A percentile compares a stretch with the other conserved stretches of the same genome.
These are phyloP conservation scores for Styphnolobium japonicum DNA, from an alignment of 306 rosid species.

Conservation along the genomic window DNA sequence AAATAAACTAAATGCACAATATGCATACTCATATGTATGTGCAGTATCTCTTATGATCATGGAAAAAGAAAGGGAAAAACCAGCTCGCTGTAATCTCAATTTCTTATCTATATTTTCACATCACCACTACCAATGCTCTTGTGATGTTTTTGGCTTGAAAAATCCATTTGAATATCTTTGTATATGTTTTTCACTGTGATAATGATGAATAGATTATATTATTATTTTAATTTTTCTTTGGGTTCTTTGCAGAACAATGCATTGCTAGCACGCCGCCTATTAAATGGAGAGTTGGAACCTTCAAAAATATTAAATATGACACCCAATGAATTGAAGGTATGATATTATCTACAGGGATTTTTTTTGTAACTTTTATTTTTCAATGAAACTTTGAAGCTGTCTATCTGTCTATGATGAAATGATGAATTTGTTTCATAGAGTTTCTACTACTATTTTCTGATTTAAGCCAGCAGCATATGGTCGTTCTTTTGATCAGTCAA, in stretches of 20 bases:
- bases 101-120: not conserved
- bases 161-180: not conserved
- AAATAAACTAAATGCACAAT: not conserved
- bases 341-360: conserved; percentile 12
- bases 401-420: not conserved
- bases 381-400: not conserved
- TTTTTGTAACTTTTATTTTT: not conserved
- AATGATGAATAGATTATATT: not conserved
- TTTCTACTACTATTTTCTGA: not conserved
- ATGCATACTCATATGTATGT: not conserved
- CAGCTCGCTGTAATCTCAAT: not conserved
- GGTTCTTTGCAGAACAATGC: conserved; percentile 54
- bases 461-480: not conserved
- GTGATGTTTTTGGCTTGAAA: not conserved
- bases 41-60: not conserved
- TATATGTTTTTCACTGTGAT: not conserved
- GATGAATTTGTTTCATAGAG: conserved; percentile 8
- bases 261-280: conserved; percentile 61
- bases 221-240: not conserved
- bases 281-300: conserved; percentile 86
- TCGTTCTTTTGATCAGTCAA: not conserved
- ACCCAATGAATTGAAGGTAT: conserved; percentile 89
- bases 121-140: not conserved
- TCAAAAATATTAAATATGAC: conserved; percentile 79
- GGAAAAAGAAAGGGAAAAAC: not conserved